These are phyloP conservation scores for Salix caprea DNA, from an alignment of 345 rosid genomes.

Conservation along the genomic window DNA sequence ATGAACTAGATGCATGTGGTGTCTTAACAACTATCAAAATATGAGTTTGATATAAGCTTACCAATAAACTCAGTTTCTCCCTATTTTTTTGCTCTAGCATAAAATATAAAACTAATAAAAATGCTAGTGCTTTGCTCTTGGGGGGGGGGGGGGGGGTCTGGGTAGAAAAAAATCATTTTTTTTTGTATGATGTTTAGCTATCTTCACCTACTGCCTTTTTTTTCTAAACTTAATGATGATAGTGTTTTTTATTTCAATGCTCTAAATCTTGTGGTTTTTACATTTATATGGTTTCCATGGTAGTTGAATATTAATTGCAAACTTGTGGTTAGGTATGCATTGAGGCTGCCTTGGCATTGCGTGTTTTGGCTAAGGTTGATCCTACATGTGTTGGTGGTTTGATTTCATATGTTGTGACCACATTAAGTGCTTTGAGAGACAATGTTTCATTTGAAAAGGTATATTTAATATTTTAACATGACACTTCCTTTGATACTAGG, in stretches of 20 bases:
- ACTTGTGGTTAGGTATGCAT: conserved; percentile 65
- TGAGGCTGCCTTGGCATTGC: conserved; percentile 89
- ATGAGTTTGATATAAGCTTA: too few relatives aligned
- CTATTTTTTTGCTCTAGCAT: too few relatives aligned
- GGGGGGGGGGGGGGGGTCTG: too few relatives aligned
- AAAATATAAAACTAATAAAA: too few relatives aligned
- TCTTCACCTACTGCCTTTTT: background rate
- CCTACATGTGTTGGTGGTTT: conserved; percentile 93
- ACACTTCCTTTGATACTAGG: background rate
- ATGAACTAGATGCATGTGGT: too few relatives aligned
- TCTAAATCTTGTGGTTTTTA: background rate
- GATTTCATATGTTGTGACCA: conserved; percentile 83
- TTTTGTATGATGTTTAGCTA: background rate
- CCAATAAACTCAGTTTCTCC: too few relatives aligned
- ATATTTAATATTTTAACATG: conserved; percentile 10
- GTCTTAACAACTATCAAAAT: too few relatives aligned
- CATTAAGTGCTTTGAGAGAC: conserved; percentile 72
- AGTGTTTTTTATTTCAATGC: background rate
- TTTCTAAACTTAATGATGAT: background rate
- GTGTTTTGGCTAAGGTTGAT: conserved; percentile 90
- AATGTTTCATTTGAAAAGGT: conserved; percentile 82
- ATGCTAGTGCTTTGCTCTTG: too few relatives aligned
- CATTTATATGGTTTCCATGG: conserved; percentile 1
- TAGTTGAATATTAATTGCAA: conserved; percentile 10
- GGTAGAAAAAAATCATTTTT: too few relatives aligned